Base-by-base conservation (phyloP, 805 yeast genomes). In the Hanseniaspora guilliermondii region DNA sequence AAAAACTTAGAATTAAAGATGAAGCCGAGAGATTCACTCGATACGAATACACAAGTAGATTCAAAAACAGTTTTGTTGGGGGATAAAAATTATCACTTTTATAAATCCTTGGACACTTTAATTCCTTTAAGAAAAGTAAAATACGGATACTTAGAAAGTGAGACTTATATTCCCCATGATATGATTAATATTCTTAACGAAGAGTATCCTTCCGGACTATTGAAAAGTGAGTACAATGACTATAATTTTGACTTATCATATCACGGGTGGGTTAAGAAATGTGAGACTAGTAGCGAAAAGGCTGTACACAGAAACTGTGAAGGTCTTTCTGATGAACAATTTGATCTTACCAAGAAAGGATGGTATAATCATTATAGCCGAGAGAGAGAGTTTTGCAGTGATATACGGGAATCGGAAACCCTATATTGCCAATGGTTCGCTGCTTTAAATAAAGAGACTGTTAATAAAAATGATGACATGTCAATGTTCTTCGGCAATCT, bases 171-270 rank as follows among this genome's bases (percentile, higher is more conserved):
- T 6, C 59, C 59, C 1, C 41, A 6, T 32, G 49, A 32, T n/a
- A 39, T 53, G 4, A 54, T 40, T 19, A 25, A 36, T 19, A 53
- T 53, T 25, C 17, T 57, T 6, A 22, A 27, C 1, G 53, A 46
- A 24, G 59, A 57, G 27, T 57, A 56, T 53, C 56, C 53, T 3
- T 16, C 50, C 11, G 58, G 57, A 1, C 32, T 57, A 12, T 12
- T 19, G 1, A 41, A 33, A 7, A 52, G 33, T 6, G 40, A 47
- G n/a, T 50, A 55, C 33, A 7, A n/a, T 4, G 47, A 55, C 36
- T 50, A 53, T 32, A 32, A 37, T 7, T 57, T 21, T 56, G 38
- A 49, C 27, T 11, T 25, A 6, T 25, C 33, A 1, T 25, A 54
- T 22, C 42, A 38, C 11, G 47, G 49, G 32, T 56, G 56, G 53